Percentiles rank a stretch among this genome's conserved stretches.
These are phyloP conservation scores for Caryopteris hybrid DNA, from an alignment of 305 asterid genomes.

Conservation along the genomic window DNA sequence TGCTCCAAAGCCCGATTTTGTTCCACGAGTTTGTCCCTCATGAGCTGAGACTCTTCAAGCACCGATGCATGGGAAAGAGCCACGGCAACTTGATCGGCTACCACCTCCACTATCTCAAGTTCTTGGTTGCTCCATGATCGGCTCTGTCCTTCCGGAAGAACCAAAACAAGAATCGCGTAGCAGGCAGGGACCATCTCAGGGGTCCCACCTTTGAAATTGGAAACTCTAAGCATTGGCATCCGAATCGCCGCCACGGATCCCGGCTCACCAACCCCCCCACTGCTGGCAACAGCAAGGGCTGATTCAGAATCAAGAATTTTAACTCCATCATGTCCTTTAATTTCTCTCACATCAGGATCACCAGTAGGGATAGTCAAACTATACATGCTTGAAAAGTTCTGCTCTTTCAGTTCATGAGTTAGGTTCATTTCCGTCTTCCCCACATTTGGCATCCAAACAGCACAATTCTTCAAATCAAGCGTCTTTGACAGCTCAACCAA, in stretches of 20 bases:
- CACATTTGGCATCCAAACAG: constrained; percentile 84
- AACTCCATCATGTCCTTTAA: constrained; percentile 60
- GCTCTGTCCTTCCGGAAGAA: constrained; percentile 58
- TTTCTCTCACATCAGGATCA: constrained; percentile 63
- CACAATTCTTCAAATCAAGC: constrained; percentile 74
- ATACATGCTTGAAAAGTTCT: constrained; percentile 32
- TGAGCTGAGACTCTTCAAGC: constrained; percentile 83
- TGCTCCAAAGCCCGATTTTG: constrained; percentile 78
- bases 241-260: constrained; percentile 88
- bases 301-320: constrained; percentile 55
- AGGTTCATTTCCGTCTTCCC: constrained; percentile 61
- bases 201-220: constrained; percentile 86
- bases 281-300: constrained; percentile 67
- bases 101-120: constrained; percentile 76
- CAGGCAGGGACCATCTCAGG: constrained; percentile 80
- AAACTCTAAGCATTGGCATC: constrained; percentile 90
- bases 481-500: constrained; percentile 81
- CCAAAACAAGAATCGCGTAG: constrained; percentile 81
- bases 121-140: constrained; percentile 71
- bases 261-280: constrained; percentile 52
- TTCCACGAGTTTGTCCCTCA: constrained; percentile 68
- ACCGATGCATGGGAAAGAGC: constrained; percentile 92
- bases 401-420: constrained; percentile 57
- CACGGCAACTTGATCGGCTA: constrained; percentile 93
- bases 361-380: constrained; percentile 39